Percentiles rank a stretch among this genome's conserved stretches.
Evolutionary conservation across 352 stramenopile species (phyloP).

Genomic region (Globisporangium irregulare): DNA sequence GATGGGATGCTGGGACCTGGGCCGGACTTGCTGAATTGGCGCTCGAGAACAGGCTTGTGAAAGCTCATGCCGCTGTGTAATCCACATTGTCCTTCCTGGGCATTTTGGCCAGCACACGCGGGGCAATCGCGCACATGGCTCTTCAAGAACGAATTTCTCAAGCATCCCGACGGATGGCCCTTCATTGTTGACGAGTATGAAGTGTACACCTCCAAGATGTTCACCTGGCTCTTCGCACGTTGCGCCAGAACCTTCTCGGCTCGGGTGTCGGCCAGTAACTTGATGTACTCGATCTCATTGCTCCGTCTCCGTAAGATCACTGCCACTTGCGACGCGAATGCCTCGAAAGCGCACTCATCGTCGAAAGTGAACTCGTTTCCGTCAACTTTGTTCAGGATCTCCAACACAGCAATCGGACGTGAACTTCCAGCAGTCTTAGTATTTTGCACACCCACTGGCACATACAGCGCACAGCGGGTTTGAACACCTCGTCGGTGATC

Average conservation of each 20-base stretch:
- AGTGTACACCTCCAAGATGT: constrained; percentile 75
- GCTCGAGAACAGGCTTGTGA: constrained; percentile 8
- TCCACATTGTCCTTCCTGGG: constrained; percentile 3
- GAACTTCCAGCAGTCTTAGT: constrained; percentile 32
- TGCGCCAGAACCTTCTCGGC: constrained; percentile 71
- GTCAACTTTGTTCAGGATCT: constrained; percentile 87
- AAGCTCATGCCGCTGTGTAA: constrained; percentile 12
- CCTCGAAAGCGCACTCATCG: constrained; percentile 85
- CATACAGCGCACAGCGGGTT: constrained; percentile 78
- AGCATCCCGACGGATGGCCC: constrained; percentile 42
- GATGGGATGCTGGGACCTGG: constrained; percentile 28
- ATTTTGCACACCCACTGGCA: constrained; percentile 77
- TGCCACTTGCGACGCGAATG: constrained; percentile 82
- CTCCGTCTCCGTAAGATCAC: constrained; percentile 77
- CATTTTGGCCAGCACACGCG: constrained; percentile 27
- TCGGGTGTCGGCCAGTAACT: constrained; percentile 76
- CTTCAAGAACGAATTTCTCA: constrained; percentile 59
- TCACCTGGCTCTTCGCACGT: constrained; percentile 69
- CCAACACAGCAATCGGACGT: constrained; percentile 78
- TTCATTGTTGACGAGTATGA: constrained; percentile 49
- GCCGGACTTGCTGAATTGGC: constrained; percentile 16
- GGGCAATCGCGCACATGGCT: constrained; percentile 40
- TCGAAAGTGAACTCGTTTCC: constrained; percentile 72
- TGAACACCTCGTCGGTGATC: constrained; percentile 59
- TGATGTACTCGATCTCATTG: constrained; percentile 90